A percentile compares a stretch with the other conserved stretches of the same genome.
Evolutionary conservation across 2,329 filamentous ascomycete genomes (phyloP).

Genomic region (Monosporascus sp.): DNA sequence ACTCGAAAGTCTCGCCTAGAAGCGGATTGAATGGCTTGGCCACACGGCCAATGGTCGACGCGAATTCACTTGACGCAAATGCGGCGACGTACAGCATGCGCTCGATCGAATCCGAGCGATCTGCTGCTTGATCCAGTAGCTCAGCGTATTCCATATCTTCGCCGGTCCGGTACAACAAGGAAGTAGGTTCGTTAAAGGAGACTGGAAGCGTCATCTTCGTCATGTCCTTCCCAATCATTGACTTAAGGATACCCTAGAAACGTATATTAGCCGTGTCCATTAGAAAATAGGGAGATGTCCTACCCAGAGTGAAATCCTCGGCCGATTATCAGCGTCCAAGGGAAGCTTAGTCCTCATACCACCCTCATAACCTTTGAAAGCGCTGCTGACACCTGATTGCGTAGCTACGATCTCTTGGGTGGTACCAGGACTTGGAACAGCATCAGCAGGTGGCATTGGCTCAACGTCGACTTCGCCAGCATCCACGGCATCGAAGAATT

Average conservation of each 20-base stretch:
- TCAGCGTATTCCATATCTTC: conserved; percentile 99
- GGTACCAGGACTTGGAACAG: conserved; percentile 30
- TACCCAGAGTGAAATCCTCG: conserved; percentile 95
- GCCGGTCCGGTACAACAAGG: conserved; percentile 85
- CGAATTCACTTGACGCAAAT: conserved; percentile 94
- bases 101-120: conserved; percentile 80
- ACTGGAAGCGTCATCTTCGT: conserved; percentile 99
- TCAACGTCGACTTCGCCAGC: conserved; percentile 84
- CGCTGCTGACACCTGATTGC: conserved; percentile 62
- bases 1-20: conserved; percentile 94
- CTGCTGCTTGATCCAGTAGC: conserved; percentile 81
- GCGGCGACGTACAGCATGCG: conserved; percentile 91
- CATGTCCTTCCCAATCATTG: conserved; percentile 99
- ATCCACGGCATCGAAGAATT: conserved; percentile 97
- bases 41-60: conserved; percentile 91
- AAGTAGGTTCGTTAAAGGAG: conserved; percentile 97
- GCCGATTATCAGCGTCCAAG: conserved; percentile 86
- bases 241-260: conserved; percentile 83
- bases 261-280: conserved; percentile 16
- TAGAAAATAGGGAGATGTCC: conserved; percentile 28
- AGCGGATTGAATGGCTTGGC: conserved; percentile 98
- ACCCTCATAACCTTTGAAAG: conserved; percentile 89
- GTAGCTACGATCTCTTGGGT: conserved; percentile 42
- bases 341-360: conserved; percentile 73
- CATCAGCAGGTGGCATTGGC: conserved; percentile 50